Base-by-base conservation (phyloP, 2,329 filamentous ascomycete species). In the Thielaviopsis ethacetica region DNA sequence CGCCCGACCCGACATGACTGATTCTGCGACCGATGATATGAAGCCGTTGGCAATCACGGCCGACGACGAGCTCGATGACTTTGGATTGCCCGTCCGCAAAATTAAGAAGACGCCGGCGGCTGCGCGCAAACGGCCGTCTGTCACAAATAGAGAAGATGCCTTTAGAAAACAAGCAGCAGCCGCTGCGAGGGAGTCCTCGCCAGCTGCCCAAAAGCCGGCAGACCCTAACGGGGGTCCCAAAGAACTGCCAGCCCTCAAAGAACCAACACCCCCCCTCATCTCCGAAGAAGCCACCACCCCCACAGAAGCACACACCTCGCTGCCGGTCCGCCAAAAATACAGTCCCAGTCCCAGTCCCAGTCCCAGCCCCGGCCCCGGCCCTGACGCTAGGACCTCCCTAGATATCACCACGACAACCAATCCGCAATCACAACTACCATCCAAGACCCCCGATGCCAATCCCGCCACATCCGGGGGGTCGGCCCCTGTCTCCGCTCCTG, bases 1-100 rank as follows among this genome's bases (percentile, higher is more conserved):
- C 24, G 34, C 15, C 53, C 12, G 27, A 30, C 5, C 41, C 22
- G 54, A 49, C 24, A 26, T 34, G 44, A 49, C 44, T 49, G 44
- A 49, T 49, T 49, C 44, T 49, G 19, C 44, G 57, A 50, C 60
- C 27, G 60, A 61, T 19, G 60, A 59, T 17, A 61, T 59, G 60
- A 61, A 61, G 56, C 60, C 60, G 17, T 44, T 61, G 22, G 49
- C 60, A 22, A 61, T 61, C 26, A 54, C 60, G 5, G 57, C 60
- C 38, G 60, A 61, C 27, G 60, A 61, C 55, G 80, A 84, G 65
- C 71, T 82, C 61, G 85, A 88, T 68, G 85, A 88, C 64, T 88
- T 88, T 68, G 85, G 85, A 56, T 71, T 88, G 63, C 84, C 84
- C 19, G 77, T 85, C 62, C 60, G 56, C 59, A 64, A 52, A 58